phyloP scores from a whole-genome alignment of 495 filamentous ascomycete species.

The Barbatosphaeria neglecta region DNA sequence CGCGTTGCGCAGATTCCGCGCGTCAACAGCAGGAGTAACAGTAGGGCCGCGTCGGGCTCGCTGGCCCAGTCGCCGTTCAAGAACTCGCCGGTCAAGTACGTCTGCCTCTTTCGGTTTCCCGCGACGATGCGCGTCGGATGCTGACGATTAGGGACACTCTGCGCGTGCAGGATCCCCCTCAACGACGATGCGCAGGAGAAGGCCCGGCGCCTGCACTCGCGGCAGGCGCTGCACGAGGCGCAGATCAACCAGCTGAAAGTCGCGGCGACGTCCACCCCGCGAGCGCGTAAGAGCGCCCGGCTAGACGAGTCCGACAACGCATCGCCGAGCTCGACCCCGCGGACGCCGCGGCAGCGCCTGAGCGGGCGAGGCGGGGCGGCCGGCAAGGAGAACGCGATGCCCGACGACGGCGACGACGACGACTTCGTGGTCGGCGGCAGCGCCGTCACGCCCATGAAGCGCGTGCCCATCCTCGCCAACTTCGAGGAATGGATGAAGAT shows the following conservation, averaged over 20 bases:
- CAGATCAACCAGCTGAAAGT: conserved; percentile 88
- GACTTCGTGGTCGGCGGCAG: conserved; percentile 47
- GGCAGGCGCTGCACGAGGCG: conserved; percentile 77
- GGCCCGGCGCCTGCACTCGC: conserved; percentile 73
- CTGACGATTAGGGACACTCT: background rate
- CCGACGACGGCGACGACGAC: conserved; percentile 40
- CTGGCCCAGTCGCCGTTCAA: conserved; percentile 42
- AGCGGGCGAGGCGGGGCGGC: conserved; percentile 28
- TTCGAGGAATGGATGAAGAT: conserved; percentile 99
- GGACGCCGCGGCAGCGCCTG: conserved; percentile 42
- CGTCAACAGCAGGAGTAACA: conserved; percentile 35
- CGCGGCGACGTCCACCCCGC: conserved; percentile 61
- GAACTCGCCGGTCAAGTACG: conserved; percentile 56
- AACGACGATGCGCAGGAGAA: conserved; percentile 95
- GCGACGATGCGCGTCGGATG: background rate
- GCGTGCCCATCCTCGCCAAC: conserved; percentile 88
- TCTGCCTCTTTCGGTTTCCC: background rate
- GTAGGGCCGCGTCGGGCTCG: conserved; percentile 35
- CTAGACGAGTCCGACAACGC: conserved; percentile 51
- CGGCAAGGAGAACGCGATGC: conserved; percentile 44
- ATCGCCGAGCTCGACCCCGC: conserved; percentile 42
- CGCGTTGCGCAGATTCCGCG: conserved; percentile 53
- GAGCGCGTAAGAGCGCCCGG: conserved; percentile 50
- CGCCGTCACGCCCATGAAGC: conserved; percentile 89
- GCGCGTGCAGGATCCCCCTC: conserved; percentile 55